phyloP scores from a whole-genome alignment of 1,284 basidiomycete species.

The Cystobasidium sp. region DNA sequence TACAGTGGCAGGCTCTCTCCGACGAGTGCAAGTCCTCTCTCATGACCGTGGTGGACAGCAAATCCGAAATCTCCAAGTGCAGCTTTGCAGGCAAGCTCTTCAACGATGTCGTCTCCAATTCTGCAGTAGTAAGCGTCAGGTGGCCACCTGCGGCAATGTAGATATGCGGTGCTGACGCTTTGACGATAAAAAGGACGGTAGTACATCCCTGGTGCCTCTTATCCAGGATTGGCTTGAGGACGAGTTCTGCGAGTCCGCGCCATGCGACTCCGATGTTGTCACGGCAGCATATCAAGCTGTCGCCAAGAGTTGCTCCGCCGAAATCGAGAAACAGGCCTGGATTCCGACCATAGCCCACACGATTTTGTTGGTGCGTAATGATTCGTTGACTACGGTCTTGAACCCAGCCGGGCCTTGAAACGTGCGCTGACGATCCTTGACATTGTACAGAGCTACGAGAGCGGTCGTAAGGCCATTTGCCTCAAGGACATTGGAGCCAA shows the following conservation, averaged over 20 bases:
- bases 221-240: constrained; percentile 22
- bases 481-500: constrained; percentile 15
- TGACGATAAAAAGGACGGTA: constrained; percentile 1
- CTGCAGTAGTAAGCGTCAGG: constrained; percentile 32
- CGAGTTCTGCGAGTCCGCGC: constrained; percentile 20
- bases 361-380: constrained; percentile 20
- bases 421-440: too few relatives aligned
- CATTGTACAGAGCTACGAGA: constrained; percentile 24
- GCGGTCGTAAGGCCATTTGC: constrained; percentile 21
- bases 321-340: constrained; percentile 28
- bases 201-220: not conserved
- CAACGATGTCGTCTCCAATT: constrained; percentile 31
- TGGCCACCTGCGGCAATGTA: too few relatives aligned
- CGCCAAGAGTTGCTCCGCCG: constrained; percentile 7
- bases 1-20: constrained; percentile 3
- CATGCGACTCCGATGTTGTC: constrained; percentile 6
- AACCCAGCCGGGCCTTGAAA: not conserved
- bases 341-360: constrained; percentile 29
- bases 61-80: constrained; percentile 40
- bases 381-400: not conserved
- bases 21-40: constrained; percentile 22
- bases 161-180: not conserved
- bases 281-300: constrained; percentile 22
- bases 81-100: constrained; percentile 36
- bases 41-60: constrained; percentile 23